Conservation (phyloP, 2,329 filamentous ascomycete species). For the Paraphoma chrysanthemicola region DNA sequence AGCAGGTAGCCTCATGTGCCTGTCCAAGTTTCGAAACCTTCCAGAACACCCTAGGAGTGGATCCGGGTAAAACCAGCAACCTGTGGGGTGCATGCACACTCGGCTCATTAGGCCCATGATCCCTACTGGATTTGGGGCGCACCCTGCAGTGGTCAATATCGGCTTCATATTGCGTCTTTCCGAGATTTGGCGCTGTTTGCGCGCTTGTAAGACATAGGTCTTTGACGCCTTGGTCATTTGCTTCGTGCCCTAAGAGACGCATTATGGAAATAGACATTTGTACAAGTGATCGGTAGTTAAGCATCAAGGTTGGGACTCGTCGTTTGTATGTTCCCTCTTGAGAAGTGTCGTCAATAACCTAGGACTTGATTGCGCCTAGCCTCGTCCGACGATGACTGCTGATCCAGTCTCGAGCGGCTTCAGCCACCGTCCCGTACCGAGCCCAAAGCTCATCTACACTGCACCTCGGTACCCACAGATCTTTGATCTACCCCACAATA, state of each 20-base stretch:
- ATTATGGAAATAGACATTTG: too few species aligned
- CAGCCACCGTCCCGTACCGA: conserved; percentile 16
- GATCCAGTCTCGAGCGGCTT: conserved; percentile 4
- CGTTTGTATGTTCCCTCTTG: neutral
- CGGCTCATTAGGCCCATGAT: conserved; percentile 1
- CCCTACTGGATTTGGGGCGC: conserved; percentile 1
- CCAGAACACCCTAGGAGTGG: conserved; percentile 9
- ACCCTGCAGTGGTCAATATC: conserved; percentile 10
- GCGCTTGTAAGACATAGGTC: neutral
- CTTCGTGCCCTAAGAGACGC: neutral
- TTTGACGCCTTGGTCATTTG: neutral
- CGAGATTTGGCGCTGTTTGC: conserved; percentile 3
- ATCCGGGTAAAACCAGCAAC: conserved; percentile 8
- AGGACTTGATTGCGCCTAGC: too few species aligned
- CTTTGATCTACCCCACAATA: neutral
- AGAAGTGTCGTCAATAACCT: too few species aligned
- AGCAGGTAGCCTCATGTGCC: neutral
- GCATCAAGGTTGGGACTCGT: neutral
- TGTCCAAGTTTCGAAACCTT: conserved; percentile 11
- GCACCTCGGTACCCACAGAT: neutral
- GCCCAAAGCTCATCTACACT: conserved; percentile 2
- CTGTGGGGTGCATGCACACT: conserved; percentile 10
- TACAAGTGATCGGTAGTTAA: too few species aligned
- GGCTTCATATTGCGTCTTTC: conserved; percentile 5
- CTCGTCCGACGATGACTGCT: neutral